Percentiles rank a stretch among this genome's conserved stretches.
phyloP scores from a whole-genome alignment of 345 rosid species.

The Moringa oleifera region DNA sequence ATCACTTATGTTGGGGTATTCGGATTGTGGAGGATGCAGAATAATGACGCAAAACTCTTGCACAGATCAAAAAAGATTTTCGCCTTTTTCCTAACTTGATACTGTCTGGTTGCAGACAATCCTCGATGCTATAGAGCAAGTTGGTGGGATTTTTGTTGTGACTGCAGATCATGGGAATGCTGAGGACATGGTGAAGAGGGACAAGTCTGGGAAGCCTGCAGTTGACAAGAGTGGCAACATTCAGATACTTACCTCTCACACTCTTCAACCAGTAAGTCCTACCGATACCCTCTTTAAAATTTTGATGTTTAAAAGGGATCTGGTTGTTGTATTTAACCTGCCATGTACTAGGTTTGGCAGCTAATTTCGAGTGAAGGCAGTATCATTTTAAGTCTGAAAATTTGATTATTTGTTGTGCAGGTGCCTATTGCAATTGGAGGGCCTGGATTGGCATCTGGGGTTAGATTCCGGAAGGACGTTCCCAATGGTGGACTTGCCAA shows the following conservation, averaged over 20 bases:
- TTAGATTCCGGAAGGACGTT: constrained; percentile 64
- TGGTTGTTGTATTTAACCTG: background rate
- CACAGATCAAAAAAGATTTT: background rate
- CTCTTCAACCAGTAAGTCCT: constrained; percentile 79
- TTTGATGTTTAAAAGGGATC: background rate
- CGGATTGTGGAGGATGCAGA: too few species aligned
- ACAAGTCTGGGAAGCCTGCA: constrained; percentile 69
- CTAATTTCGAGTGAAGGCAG: too few species aligned
- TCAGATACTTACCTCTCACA: constrained; percentile 95
- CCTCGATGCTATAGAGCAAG: constrained; percentile 76
- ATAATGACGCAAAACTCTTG: too few species aligned
- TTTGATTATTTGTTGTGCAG: constrained; percentile 23
- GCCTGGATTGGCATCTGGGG: constrained; percentile 63
- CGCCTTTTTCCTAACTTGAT: background rate
- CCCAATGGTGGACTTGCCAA: constrained; percentile 75
- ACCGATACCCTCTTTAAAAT: background rate
- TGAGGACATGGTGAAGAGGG: constrained; percentile 96
- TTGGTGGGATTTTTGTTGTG: constrained; percentile 82
- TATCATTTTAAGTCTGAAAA: background rate
- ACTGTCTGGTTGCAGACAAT: constrained; percentile 53
- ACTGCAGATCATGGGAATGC: constrained; percentile 99
- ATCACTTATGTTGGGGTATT: background rate
- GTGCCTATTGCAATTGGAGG: constrained; percentile 98
- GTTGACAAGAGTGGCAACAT: constrained; percentile 63
- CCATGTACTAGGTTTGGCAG: too few species aligned